Base-by-base conservation (phyloP, 1,139 yeast genomes). In the Yamadazyma conglobata region DNA sequence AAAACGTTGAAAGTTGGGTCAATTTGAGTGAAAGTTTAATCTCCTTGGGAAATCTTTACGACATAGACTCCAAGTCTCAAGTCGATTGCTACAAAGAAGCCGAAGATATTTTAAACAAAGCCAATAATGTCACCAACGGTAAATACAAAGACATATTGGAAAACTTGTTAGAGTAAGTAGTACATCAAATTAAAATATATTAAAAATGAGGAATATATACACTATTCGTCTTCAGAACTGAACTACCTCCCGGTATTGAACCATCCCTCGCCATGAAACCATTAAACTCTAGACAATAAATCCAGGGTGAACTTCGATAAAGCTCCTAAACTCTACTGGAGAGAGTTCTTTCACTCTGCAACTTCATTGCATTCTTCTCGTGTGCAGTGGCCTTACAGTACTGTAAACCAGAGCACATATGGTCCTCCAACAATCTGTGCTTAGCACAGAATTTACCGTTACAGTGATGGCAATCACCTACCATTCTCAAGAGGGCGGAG, bases 391-490 rank as follows among this genome's bases (percentile, higher is more conserved):
- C 89, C 63, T 86, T 85, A 64, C 95, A 85, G 45, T 64, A 70
- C 51, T 82, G 85, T 40, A 87, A 72, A 6, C 93, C 94, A 38
- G 72, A 65, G 54, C 96, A 87, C 39, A 73, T 58, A 58, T 87
- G 96, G 56, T 82, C 87, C 57, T 87, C 96, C 58, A 87, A 68
- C 37, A 88, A 69, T 38, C 96, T 70, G 60, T 87, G 96, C 50
- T 82, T 82, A 23, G 93, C 84, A 58, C 96, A 87, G 56, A 78
- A 87, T 51, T 81, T 83, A 26, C 95, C 95, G 32, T 78, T 77
- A 55, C 96, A 88, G 51, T 80, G 85, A 35, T 79, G 73, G 56
- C 96, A 88, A 55, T 82, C 88, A 23, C 96, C 96, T 22, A 85
- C 93, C 63, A 87, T 83, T 42, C 94, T 74, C 37, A 86, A 71